Evolutionary conservation across 768 basidiomycete genomes (phyloP).

Genomic region (Dentipellis sp.): DNA sequence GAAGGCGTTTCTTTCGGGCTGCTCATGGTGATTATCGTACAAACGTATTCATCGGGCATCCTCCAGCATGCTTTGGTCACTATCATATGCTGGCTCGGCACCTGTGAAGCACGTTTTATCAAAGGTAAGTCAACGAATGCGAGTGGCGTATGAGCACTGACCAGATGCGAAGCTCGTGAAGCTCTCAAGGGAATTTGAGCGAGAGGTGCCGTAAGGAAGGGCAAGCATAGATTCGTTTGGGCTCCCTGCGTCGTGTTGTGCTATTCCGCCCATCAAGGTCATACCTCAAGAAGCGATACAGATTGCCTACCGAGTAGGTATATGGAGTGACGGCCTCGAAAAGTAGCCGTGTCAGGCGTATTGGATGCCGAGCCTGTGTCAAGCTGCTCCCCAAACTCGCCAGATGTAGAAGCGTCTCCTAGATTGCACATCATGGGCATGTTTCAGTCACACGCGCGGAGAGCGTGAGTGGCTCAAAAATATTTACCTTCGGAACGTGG

Average conservation of each 20-base stretch:
- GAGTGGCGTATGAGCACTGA: background rate
- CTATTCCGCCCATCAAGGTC: background rate
- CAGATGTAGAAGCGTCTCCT: too few species aligned
- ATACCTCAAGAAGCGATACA: background rate
- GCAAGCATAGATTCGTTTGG: slow-evolving; percentile 1
- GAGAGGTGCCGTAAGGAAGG: slow-evolving; percentile 3
- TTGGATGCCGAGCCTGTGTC: too few species aligned
- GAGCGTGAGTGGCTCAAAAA: too few species aligned
- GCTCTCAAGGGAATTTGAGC: background rate
- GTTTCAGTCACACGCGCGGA: too few species aligned
- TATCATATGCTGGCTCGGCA: background rate
- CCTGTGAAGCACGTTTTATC: background rate
- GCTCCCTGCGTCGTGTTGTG: background rate
- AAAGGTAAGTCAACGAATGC: background rate
- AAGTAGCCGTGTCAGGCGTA: too few species aligned
- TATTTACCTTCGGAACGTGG: too few species aligned
- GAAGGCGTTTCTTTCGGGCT: too few species aligned
- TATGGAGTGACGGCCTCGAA: background rate
- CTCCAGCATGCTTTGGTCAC: slow-evolving; percentile 4
- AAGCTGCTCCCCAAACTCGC: too few species aligned
- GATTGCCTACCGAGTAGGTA: background rate
- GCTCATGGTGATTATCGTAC: too few species aligned
- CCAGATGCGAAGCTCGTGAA: slow-evolving; percentile 1
- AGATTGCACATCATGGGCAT: too few species aligned
- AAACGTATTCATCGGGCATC: background rate